Evolutionary conservation across 352 stramenopile genomes (phyloP), one percentile per base, ranked within the genome.

Genomic region (Globisporangium barbulae): DNA sequence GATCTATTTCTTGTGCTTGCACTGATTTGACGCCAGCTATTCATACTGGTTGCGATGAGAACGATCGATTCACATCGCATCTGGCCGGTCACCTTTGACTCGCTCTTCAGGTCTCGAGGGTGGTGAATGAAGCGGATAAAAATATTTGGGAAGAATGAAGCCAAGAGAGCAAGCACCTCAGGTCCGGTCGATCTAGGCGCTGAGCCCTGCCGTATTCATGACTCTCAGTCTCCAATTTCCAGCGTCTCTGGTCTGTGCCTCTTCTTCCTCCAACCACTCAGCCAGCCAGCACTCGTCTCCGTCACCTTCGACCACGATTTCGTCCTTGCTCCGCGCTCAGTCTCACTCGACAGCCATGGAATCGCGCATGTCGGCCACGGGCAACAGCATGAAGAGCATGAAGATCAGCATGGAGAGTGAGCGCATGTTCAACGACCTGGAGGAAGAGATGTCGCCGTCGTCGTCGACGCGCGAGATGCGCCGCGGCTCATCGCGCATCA

Each of bases 391-490:
- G 73, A 91, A 91, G 73, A 82, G 74, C 75, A 88, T 91, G 78
- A 91, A 89, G 73, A 85, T 91, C 70, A 86, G 73, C 59, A 91
- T 91, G 80, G 82, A 89, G 25, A 89, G 79, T 58, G 82, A 91
- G 65, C 76, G 82, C 61, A 89, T 91, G 82, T 91, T 91, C 62
- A 83, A 72, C 44, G 80, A 91, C 64, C 80, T 91, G 49, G 82
- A 91, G 54, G 82, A 91, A 44, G 80, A 91, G 47, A 68, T 88
- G 61, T 76, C 80, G 49, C 78, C 81, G 57, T 80, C 78, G 39
- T 69, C 76, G 28, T 71, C 74, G 22, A 75, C 79, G 21, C 75
- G 80, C 7, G 80, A 90, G 45, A 85, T 89, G 53, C 80, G 80
- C 19, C 79, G 79, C 37, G 53, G 75, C 28, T 91, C 83, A 53